phyloP scores from a whole-genome alignment of 805 yeast species.

The Groenewaldozyma tartarivorans region DNA sequence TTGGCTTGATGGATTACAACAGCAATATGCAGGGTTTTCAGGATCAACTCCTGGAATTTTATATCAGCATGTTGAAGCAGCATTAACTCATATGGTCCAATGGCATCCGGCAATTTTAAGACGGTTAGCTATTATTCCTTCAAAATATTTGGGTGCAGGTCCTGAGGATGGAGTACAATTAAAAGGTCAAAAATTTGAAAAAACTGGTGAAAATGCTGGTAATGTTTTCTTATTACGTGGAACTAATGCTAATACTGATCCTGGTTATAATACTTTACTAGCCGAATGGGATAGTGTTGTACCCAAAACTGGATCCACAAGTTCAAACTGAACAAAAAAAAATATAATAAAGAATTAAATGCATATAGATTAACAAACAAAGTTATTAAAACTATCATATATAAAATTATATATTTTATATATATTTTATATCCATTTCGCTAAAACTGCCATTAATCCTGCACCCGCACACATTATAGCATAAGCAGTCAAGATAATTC shows the following conservation, averaged over 20 bases:
- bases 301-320: not conserved
- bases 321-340: too few relatives aligned
- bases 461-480: slow-evolving; percentile 40
- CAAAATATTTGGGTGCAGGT: slow-evolving; percentile 39
- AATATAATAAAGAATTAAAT: too few relatives aligned
- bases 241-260: too few relatives aligned
- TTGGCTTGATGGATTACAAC: slow-evolving; percentile 68
- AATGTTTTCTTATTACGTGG: slow-evolving; percentile 18
- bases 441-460: slow-evolving; percentile 53
- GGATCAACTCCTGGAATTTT: slow-evolving; percentile 10
- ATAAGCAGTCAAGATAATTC: slow-evolving; percentile 16
- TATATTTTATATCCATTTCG: slow-evolving; percentile 47
- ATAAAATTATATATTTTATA: too few relatives aligned
- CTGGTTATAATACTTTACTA: not conserved
- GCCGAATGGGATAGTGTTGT: not conserved
- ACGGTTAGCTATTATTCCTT: slow-evolving; percentile 63
- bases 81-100: slow-evolving; percentile 74
- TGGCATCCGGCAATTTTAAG: slow-evolving; percentile 86
- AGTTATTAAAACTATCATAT: too few relatives aligned
- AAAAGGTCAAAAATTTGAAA: slow-evolving; percentile 15
- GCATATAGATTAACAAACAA: too few relatives aligned
- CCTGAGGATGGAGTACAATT: slow-evolving; percentile 22
- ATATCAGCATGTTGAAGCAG: slow-evolving; percentile 39
- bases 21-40: slow-evolving; percentile 50
- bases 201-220: slow-evolving; percentile 16